Evolutionary conservation across 768 basidiomycete genomes (phyloP), one percentile per base, ranked within the genome.

Genomic region (Tricholoma furcatifolium): DNA sequence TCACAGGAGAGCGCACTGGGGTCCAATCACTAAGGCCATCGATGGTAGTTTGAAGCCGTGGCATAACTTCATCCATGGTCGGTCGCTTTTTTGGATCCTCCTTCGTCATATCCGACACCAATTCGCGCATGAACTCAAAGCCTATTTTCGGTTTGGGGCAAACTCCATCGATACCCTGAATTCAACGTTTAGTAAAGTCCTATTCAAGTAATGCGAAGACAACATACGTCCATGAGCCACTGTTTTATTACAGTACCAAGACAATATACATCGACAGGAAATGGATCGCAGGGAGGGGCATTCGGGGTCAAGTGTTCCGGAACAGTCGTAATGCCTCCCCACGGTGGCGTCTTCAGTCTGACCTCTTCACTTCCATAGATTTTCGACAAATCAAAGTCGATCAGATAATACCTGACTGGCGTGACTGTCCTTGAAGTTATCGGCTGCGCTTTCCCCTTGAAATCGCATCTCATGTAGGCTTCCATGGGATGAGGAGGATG

Each of bases 321-420:
- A 0, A 71, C 71, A 2, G 69, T 60, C 51, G 67, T 74, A 59
- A 78, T 74, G 1, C 66, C 76, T 1, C 77, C 75, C 38, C 60
- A 58, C 1, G 72, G 65, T 0, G 71, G 68, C 7, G 52, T 24
- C 34, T 69, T 70, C 0, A 60, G 55, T 0, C 69, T 49, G 0
- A 50, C 56, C 6, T 67, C 57, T 1, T 63, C 57, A 0, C 67
- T 63, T 17, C 50, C 48, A 48, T 67, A 72, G 11, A 53, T 50
- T 24, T 56, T 50, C 6, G 69, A 68, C 36, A 7, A 7, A 27
- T 27, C 68, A 52, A 67, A 72, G 45, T 71, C 69, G 14, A 60
- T 63, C 32, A 68, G 43, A 52, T 67, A 65, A 39, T 68, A 68
- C 47, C 58, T 65, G 10, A 60, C 52, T 9, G 65, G 66, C 12